These are phyloP conservation scores for Haberlea rhodopensis DNA, from an alignment of 257 asterid species.

Conservation along the genomic window DNA sequence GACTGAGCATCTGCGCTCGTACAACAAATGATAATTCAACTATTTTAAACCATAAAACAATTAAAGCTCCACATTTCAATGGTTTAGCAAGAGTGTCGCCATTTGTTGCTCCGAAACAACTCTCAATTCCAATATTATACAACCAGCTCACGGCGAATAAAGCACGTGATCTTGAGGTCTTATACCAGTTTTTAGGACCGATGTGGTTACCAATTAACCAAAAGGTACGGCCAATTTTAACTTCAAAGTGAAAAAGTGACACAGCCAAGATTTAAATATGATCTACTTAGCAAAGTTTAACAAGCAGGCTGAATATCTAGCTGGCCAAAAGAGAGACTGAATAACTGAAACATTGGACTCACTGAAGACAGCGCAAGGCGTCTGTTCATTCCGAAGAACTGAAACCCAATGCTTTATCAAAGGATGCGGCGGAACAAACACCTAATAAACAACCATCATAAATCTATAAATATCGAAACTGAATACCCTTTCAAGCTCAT, in stretches of 20 bases:
- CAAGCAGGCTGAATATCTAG: background rate
- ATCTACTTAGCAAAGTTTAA: conserved; percentile 6
- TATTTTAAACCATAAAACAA: background rate
- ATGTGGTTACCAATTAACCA: background rate
- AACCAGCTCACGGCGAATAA: background rate
- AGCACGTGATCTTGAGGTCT: background rate
- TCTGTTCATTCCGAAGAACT: conserved; percentile 86
- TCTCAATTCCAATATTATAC: background rate
- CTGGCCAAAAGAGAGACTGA: background rate
- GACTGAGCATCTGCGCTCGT: no score
- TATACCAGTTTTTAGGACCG: background rate
- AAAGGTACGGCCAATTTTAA: background rate
- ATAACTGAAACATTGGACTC: conserved; percentile 24
- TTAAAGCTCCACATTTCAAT: background rate
- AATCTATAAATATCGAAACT: conserved; percentile 9
- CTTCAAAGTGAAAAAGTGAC: background rate
- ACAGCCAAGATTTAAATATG: background rate
- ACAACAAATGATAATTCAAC: no score
- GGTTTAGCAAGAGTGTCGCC: no score
- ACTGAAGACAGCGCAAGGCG: conserved; percentile 86
- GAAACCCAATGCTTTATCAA: conserved; percentile 97
- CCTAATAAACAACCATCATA: conserved; percentile 38
- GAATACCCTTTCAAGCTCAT: background rate
- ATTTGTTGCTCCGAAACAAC: background rate
- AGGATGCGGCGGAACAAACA: conserved; percentile 95